These are phyloP conservation scores for Lenwebbia sp. DNA, from an alignment of 345 rosid genomes.

Conservation along the genomic window DNA sequence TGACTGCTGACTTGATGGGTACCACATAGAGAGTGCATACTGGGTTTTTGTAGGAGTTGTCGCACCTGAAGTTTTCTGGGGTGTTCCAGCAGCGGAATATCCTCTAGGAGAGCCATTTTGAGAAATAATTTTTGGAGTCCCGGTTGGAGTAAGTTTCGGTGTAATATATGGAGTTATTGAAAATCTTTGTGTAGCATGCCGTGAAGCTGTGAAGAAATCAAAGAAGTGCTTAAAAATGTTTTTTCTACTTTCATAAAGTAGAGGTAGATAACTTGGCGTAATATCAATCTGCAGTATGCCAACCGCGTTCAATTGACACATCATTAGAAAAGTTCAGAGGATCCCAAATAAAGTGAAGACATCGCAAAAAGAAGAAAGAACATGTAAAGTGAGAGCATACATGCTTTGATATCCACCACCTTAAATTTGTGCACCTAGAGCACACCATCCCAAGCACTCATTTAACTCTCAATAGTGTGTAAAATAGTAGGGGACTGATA, in stretches of 20 bases:
- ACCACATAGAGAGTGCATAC: slow-evolving; percentile 69
- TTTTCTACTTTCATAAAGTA: too few species aligned
- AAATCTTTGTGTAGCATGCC: slow-evolving; percentile 38
- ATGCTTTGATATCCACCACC: background rate
- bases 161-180: slow-evolving; percentile 75
- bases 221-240: background rate
- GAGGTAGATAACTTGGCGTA: background rate
- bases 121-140: slow-evolving; percentile 65
- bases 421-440: background rate
- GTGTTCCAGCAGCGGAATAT: slow-evolving; percentile 64
- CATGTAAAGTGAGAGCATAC: background rate
- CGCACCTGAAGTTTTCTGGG: slow-evolving; percentile 49
- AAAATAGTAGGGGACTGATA: background rate
- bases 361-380: background rate
- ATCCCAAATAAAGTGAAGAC: background rate
- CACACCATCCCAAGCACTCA: background rate
- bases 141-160: slow-evolving; percentile 73
- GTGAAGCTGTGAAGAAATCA: slow-evolving; percentile 30
- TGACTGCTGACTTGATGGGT: slow-evolving; percentile 83
- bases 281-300: background rate
- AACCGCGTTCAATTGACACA: background rate
- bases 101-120: slow-evolving; percentile 57
- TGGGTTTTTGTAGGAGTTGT: slow-evolving; percentile 55
- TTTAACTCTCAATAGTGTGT: background rate
- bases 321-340: background rate